These are phyloP conservation scores for Rosa lucieae DNA, from an alignment of 306 rosid species.

Conservation along the genomic window DNA sequence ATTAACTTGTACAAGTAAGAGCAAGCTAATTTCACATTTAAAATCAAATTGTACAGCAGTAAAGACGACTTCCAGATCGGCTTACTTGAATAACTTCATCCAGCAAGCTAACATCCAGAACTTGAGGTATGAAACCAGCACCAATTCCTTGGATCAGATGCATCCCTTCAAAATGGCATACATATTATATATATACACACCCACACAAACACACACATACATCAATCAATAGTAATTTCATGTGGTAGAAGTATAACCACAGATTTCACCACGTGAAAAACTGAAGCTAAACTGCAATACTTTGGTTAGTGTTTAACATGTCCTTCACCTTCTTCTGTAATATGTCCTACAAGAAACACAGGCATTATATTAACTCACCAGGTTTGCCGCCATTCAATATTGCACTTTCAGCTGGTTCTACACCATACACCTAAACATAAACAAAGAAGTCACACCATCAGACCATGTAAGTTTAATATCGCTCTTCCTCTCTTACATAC, in stretches of 20 bases:
- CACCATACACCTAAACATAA: conserved; percentile 57
- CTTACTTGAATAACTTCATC: conserved; percentile 73
- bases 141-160: conserved; percentile 85
- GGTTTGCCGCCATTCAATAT: conserved; percentile 72
- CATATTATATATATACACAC: not conserved
- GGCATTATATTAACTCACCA: conserved; percentile 40
- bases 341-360: not conserved
- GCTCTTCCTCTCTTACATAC: not conserved
- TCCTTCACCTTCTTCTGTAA: conserved; percentile 19
- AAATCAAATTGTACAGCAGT: not conserved
- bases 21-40: not conserved
- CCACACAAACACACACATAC: no score
- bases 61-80: not conserved
- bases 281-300: conserved; percentile 40
- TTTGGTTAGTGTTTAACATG: no score
- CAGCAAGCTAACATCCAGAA: conserved; percentile 54
- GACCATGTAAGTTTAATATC: not conserved
- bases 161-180: conserved; percentile 40
- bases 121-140: conserved; percentile 52
- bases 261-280: not conserved
- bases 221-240: not conserved
- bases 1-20: not conserved
- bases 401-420: conserved; percentile 82
- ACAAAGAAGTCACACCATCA: not conserved
- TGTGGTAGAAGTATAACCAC: no score